These are phyloP conservation scores for Albugo candida DNA, from an alignment of 352 stramenopile species.

Conservation along the genomic window DNA sequence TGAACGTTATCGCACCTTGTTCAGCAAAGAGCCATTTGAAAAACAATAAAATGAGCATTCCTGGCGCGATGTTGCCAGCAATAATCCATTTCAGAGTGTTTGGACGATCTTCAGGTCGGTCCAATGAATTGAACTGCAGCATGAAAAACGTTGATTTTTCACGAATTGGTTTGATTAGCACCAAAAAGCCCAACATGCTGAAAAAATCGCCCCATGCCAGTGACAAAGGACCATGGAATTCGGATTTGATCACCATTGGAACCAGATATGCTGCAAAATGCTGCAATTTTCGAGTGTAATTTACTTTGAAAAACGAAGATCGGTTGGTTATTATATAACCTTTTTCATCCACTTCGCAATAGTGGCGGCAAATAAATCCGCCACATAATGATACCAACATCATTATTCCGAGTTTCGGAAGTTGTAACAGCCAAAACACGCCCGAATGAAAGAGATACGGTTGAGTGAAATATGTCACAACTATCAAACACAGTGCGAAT, in stretches of 20 bases:
- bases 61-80: slow-evolving; percentile 12
- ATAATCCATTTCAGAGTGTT: slow-evolving; percentile 76
- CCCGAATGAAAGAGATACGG: slow-evolving; percentile 35
- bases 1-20: slow-evolving; percentile 15
- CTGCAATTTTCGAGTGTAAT: slow-evolving; percentile 77
- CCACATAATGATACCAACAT: slow-evolving; percentile 54
- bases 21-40: slow-evolving; percentile 10
- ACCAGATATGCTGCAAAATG: slow-evolving; percentile 71
- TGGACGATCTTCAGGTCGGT: slow-evolving; percentile 61
- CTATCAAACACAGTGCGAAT: slow-evolving; percentile 24
- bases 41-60: slow-evolving; percentile 9
- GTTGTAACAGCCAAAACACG: slow-evolving; percentile 61
- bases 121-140: slow-evolving; percentile 78
- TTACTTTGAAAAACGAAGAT: slow-evolving; percentile 71
- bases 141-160: slow-evolving; percentile 71
- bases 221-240: slow-evolving; percentile 32
- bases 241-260: slow-evolving; percentile 48
- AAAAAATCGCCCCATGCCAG: slow-evolving; percentile 72
- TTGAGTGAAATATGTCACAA: slow-evolving; percentile 40
- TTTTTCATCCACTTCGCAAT: slow-evolving; percentile 57
- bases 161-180: slow-evolving; percentile 69
- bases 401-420: slow-evolving; percentile 67
- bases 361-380: slow-evolving; percentile 56
- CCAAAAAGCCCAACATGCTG: slow-evolving; percentile 58
- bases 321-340: slow-evolving; percentile 78